Conservation (phyloP, 176 grass and related monocot genomes). For the Musa beccarii region DNA sequence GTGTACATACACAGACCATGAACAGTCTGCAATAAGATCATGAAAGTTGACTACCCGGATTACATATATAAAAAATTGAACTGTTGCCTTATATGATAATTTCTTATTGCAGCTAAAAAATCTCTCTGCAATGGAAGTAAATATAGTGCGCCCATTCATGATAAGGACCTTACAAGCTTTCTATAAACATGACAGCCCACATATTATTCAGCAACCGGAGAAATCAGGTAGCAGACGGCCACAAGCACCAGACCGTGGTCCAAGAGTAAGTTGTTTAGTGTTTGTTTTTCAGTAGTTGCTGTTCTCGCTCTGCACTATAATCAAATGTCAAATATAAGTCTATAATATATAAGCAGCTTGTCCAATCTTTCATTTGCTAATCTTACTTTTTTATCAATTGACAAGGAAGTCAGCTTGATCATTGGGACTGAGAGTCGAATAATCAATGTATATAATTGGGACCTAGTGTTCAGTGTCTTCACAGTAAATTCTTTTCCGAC, state of each 20-base stretch:
- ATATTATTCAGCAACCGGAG: conserved; percentile 75
- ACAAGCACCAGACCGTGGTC: neutral
- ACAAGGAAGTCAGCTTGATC: too few relatives aligned
- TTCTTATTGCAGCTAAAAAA: conserved; percentile 69
- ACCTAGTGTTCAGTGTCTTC: too few relatives aligned
- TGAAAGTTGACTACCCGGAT: neutral
- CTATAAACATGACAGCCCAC: conserved; percentile 91
- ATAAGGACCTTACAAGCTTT: conserved; percentile 85
- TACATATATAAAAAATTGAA: neutral
- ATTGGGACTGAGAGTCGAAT: too few relatives aligned
- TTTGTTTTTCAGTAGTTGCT: neutral
- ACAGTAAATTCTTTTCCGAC: too few relatives aligned
- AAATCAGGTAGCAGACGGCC: too few relatives aligned
- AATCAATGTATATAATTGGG: too few relatives aligned
- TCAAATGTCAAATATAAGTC: too few relatives aligned
- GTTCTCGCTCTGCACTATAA: too few relatives aligned
- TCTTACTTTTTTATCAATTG: too few relatives aligned
- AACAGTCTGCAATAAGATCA: too few relatives aligned
- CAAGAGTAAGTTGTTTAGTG: neutral
- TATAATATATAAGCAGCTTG: neutral
- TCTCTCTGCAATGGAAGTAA: conserved; percentile 58
- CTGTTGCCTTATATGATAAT: neutral
- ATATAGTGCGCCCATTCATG: conserved; percentile 92
- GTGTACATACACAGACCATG: too few relatives aligned
- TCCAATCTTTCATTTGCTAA: neutral